Evolutionary conservation across 1,284 basidiomycete species (phyloP), one percentile per base, ranked within the genome.

Genomic region (Cryptococcus deneoformans): DNA sequence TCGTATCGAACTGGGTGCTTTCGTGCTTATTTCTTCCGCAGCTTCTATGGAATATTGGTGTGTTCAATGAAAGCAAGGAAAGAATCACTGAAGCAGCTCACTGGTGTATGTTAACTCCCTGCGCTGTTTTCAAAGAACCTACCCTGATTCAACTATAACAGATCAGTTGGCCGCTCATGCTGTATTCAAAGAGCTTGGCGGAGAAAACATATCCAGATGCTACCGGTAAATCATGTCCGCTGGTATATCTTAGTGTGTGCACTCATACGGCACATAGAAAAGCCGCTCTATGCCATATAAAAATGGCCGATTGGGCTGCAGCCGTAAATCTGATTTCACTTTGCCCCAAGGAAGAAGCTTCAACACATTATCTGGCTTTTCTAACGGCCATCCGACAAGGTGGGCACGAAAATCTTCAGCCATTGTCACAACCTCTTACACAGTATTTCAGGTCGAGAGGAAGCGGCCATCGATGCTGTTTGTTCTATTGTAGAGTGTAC

Each of bases 341-440:
- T 10, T 63, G 59, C 46, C 48, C 61, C 0, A 24, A 55, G 0
- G 37, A 39, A 1, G 64, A 63, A 20, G 61, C 64, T 2, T 39
- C 61, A 0, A 66, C 62, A 0, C 64, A 66, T 34, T 63, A 66
- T 39, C 60, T 66, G 5, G 36, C 38, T 24, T 66, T 63, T 36
- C 54, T 66, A 2, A 34, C 57, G 3, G 64, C 64, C 2, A 45
- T 47, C 1, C 36, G 48, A 7, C 35, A 54, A 43, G 50, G 57
- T 53, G n/a, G 6, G 6, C 29, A 29, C 29, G 5, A 29, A 29
- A 29, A 29, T 2, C 29, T 58, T 51, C 4, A 49, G 53, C 14
- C 36, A 38, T 1, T 54, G 24, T 6, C 20, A 36, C 11, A 34
- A 29, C 29, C 29, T 29, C 29, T 4, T 29, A 29, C 29, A 29